Evolutionary conservation across 257 asterid genomes (phyloP), one percentile per base, ranked within the genome.

Genomic region (Lithospermum erythrorhizon): DNA sequence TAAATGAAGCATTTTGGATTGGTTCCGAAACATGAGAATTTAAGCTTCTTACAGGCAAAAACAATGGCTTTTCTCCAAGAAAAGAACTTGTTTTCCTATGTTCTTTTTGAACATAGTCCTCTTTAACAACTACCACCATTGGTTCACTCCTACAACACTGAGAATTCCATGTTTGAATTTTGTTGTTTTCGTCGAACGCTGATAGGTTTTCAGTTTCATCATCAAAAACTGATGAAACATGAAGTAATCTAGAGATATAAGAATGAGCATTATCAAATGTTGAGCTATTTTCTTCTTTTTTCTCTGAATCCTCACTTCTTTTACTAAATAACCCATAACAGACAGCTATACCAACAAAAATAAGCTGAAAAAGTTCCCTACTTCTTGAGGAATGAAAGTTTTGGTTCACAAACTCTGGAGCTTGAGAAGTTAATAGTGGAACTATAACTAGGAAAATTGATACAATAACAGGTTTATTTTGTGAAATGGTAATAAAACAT

Each of bases 291-390:
- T 48, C 35, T 17, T 71, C 58, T 61, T 87, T 87, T 23, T 83
- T 82, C 8, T 72, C 84, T 27, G 32, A 27, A 15, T 79, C 90
- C n/a, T 86, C 95, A 21, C 82, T 89, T 74, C 76, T 81, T 80
- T 68, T 79, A 82, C 98, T 89, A 32, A 93, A 93, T 1, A 89
- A 72, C 5, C 98, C 97, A 53, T 93, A 93, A 22, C 97, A 93
- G 59, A 93, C 97, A 18, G 95, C 96, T 30, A 93, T 80, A 17
- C 97, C 98, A 51, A 93, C 97, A 61, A 84, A 83, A 64, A 93
- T 65, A 9, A 93, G 86, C 79, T 93, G 98, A 57, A 93, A 69
- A 69, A 89, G 77, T 81, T 93, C 98, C 95, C 95, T 86, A 54
- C 32, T 27, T 27, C 86, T 86, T 62, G 83, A 72, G 2, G 93